Conservation (phyloP, 2,329 filamentous ascomycete genomes). For the Hortaea werneckii region DNA sequence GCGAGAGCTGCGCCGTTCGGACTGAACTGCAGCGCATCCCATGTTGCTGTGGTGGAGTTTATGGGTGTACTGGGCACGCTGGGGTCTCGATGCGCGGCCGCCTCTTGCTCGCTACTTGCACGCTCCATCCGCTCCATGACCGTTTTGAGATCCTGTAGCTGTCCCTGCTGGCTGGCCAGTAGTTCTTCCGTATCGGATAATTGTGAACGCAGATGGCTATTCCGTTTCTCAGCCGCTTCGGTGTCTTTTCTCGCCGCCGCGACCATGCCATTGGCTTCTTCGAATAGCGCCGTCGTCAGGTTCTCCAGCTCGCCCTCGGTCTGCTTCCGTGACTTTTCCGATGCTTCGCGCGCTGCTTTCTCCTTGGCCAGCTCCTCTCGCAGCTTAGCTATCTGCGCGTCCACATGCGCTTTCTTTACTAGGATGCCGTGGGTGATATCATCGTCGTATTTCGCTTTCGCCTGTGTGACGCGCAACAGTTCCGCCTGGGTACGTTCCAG, state of each 20-base stretch:
- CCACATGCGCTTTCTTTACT: slow-evolving; percentile 63
- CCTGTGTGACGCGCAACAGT: slow-evolving; percentile 58
- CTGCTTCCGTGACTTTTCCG: slow-evolving; percentile 61
- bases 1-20: slow-evolving; percentile 38
- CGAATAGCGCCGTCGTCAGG: slow-evolving; percentile 85
- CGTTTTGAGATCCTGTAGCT: slow-evolving; percentile 78
- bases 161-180: slow-evolving; percentile 83
- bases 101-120: slow-evolving; percentile 56
- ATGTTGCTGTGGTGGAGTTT: slow-evolving; percentile 45
- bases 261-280: slow-evolving; percentile 98
- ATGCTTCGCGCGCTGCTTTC: slow-evolving; percentile 29
- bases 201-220: slow-evolving; percentile 77
- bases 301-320: slow-evolving; percentile 90
- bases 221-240: slow-evolving; percentile 65
- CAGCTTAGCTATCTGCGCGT: slow-evolving; percentile 39
- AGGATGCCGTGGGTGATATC: slow-evolving; percentile 64
- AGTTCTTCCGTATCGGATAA: slow-evolving; percentile 78
- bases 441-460: slow-evolving; percentile 59
- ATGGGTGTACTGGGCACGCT: slow-evolving; percentile 74
- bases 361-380: slow-evolving; percentile 34
- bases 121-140: slow-evolving; percentile 82
- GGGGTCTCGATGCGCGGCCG: slow-evolving; percentile 47
- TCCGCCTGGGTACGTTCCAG: slow-evolving; percentile 61
- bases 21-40: slow-evolving; percentile 50
- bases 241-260: slow-evolving; percentile 77